Percentiles rank a stretch among this genome's conserved stretches.
phyloP scores from a whole-genome alignment of 768 basidiomycete species.

The Trametes cubensis region DNA sequence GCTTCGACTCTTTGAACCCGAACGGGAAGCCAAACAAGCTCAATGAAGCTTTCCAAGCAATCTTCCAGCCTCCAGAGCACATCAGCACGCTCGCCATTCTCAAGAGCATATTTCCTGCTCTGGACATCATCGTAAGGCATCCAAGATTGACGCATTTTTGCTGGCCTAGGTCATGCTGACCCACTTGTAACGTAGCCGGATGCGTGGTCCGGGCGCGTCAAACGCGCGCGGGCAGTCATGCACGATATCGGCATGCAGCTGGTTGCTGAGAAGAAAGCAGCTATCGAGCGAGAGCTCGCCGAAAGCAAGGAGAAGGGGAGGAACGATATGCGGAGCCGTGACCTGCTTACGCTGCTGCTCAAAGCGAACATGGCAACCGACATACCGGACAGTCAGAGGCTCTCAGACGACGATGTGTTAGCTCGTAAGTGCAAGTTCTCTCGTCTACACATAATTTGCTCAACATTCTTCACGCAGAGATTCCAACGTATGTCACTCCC shows the following conservation, averaged over 20 bases:
- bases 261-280: slow-evolving; percentile 37
- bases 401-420: slow-evolving; percentile 66
- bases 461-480: slow-evolving; percentile 12
- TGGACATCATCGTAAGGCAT: slow-evolving; percentile 27
- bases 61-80: slow-evolving; percentile 24
- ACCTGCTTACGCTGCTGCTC: slow-evolving; percentile 42
- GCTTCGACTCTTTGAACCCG: slow-evolving; percentile 36
- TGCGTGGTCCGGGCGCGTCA: not conserved
- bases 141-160: too few species aligned
- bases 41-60: slow-evolving; percentile 31
- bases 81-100: slow-evolving; percentile 7
- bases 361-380: slow-evolving; percentile 67
- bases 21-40: slow-evolving; percentile 35
- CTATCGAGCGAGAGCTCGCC: slow-evolving; percentile 1
- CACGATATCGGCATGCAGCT: slow-evolving; percentile 33
- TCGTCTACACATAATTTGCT: too few species aligned
- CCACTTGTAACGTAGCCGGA: slow-evolving; percentile 8
- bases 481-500: slow-evolving; percentile 29
- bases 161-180: too few species aligned
- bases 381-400: slow-evolving; percentile 51
- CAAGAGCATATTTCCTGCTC: slow-evolving; percentile 23
- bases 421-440: slow-evolving; percentile 42
- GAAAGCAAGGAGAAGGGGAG: not conserved
- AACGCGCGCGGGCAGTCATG: slow-evolving; percentile 25
- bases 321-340: slow-evolving; percentile 26